phyloP scores from a whole-genome alignment of 2,329 filamentous ascomycete genomes.

The Elsinoe arachidis region DNA sequence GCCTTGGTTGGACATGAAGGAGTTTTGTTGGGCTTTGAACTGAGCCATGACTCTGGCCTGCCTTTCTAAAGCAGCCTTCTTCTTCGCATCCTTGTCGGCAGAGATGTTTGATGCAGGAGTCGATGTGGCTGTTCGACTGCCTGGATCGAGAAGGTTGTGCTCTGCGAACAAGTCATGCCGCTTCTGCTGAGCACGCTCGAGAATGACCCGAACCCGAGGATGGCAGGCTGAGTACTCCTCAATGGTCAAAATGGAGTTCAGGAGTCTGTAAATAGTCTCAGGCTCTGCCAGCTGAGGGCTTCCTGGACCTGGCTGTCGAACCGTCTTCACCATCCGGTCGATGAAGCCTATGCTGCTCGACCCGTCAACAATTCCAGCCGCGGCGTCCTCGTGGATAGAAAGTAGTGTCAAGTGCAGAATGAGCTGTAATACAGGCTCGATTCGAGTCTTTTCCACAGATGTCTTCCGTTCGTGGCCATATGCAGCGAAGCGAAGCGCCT shows the following conservation, averaged over 20 bases:
- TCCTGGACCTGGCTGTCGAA: neutral
- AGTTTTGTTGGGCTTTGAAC: slow-evolving; percentile 95
- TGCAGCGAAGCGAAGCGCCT: slow-evolving; percentile 73
- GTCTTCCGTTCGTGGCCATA: slow-evolving; percentile 55
- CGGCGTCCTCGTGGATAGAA: slow-evolving; percentile 72
- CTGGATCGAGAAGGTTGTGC: slow-evolving; percentile 9
- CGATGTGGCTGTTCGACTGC: neutral
- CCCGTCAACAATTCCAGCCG: slow-evolving; percentile 49
- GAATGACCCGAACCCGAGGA: slow-evolving; percentile 72
- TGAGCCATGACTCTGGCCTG: slow-evolving; percentile 95
- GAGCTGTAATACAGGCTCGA: slow-evolving; percentile 88
- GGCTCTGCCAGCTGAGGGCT: neutral
- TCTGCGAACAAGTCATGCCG: slow-evolving; percentile 61
- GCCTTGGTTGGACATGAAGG: slow-evolving; percentile 80
- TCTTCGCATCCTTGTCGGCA: slow-evolving; percentile 71
- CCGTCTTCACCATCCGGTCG: slow-evolving; percentile 6
- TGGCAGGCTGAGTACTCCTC: slow-evolving; percentile 75
- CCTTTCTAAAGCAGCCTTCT: slow-evolving; percentile 78
- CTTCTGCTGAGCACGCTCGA: slow-evolving; percentile 78
- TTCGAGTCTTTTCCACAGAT: slow-evolving; percentile 66
- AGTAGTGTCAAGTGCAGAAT: slow-evolving; percentile 80
- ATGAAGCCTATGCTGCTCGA: slow-evolving; percentile 15
- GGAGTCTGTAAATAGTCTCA: slow-evolving; percentile 42
- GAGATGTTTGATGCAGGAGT: slow-evolving; percentile 61
- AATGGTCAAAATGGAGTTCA: slow-evolving; percentile 50